phyloP scores from a whole-genome alignment of 805 yeast genomes.

The Candida silvatica region DNA sequence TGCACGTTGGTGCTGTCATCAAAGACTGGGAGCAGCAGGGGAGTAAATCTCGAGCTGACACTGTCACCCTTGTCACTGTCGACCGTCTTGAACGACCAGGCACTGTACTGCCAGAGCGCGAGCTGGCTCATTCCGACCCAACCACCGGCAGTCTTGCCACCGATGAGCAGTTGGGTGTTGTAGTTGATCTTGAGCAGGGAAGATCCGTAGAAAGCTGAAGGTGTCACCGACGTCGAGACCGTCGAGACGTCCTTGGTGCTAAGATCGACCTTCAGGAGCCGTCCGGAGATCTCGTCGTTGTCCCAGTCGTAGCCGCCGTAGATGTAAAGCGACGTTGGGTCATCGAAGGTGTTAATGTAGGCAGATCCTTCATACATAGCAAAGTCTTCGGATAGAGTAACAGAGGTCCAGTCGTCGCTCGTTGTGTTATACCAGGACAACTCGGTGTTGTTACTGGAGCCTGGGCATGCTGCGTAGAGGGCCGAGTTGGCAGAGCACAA shows the following conservation, averaged over 20 bases:
- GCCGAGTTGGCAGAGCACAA: conserved; percentile 10
- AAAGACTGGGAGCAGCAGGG: conserved; percentile 51
- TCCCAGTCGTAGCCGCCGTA: conserved; percentile 40
- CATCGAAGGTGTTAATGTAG: conserved; percentile 32
- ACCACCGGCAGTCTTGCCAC: conserved; percentile 53
- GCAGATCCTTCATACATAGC: conserved; percentile 26
- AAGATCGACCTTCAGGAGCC: conserved; percentile 39
- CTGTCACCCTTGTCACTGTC: conserved; percentile 22
- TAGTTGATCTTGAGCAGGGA: conserved; percentile 33
- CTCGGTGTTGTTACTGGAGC: conserved; percentile 6
- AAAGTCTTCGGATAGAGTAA: conserved; percentile 10
- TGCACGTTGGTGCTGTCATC: conserved; percentile 15
- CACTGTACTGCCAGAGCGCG: conserved; percentile 60
- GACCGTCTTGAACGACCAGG: conserved; percentile 55
- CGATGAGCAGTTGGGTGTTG: conserved; percentile 45
- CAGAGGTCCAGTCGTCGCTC: conserved; percentile 13
- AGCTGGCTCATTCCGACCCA: conserved; percentile 70
- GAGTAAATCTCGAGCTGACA: conserved; percentile 44
- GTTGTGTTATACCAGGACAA: conserved; percentile 8
- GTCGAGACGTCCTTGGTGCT: conserved; percentile 24
- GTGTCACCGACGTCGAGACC: conserved; percentile 41
- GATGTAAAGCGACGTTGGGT: conserved; percentile 34
- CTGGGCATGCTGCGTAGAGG: conserved; percentile 19
- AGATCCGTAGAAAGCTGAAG: conserved; percentile 49
- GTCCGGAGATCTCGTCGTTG: conserved; percentile 23